phyloP scores from a whole-genome alignment of 495 filamentous ascomycete genomes.

The Penicillium argentinense region DNA sequence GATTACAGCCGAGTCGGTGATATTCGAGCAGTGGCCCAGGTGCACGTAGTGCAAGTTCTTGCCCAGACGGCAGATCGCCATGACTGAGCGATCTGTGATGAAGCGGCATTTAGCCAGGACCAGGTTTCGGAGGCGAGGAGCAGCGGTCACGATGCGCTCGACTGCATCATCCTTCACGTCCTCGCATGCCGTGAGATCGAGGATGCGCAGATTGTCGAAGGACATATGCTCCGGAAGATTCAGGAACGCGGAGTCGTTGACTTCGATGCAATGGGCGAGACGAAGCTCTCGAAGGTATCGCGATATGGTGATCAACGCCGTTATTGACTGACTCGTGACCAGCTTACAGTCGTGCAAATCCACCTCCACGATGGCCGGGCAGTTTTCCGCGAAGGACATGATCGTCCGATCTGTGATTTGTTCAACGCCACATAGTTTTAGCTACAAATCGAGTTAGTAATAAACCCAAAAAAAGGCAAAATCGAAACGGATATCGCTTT shows the following conservation, averaged over 20 bases:
- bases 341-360: constrained; percentile 85
- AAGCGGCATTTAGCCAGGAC: constrained; percentile 92
- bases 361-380: constrained; percentile 91
- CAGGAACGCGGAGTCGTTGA: constrained; percentile 84
- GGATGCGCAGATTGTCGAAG: constrained; percentile 85
- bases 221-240: constrained; percentile 65
- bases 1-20: constrained; percentile 84
- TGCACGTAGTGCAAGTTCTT: constrained; percentile 98
- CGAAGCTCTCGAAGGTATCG: constrained; percentile 84
- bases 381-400: constrained; percentile 80
- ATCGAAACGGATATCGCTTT: not conserved
- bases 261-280: constrained; percentile 76
- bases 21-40: constrained; percentile 86
- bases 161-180: constrained; percentile 82
- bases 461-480: not conserved
- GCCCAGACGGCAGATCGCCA: constrained; percentile 80
- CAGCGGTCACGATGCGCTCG: constrained; percentile 78
- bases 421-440: constrained; percentile 89
- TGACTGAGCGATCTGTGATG: constrained; percentile 87
- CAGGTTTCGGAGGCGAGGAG: constrained; percentile 86
- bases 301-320: constrained; percentile 70
- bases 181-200: constrained; percentile 88
- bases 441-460: constrained; percentile 40
- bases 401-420: constrained; percentile 79
- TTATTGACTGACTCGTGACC: constrained; percentile 78